Base-by-base conservation (phyloP, 805 yeast species). In the Nakazawaea anatomiae region DNA sequence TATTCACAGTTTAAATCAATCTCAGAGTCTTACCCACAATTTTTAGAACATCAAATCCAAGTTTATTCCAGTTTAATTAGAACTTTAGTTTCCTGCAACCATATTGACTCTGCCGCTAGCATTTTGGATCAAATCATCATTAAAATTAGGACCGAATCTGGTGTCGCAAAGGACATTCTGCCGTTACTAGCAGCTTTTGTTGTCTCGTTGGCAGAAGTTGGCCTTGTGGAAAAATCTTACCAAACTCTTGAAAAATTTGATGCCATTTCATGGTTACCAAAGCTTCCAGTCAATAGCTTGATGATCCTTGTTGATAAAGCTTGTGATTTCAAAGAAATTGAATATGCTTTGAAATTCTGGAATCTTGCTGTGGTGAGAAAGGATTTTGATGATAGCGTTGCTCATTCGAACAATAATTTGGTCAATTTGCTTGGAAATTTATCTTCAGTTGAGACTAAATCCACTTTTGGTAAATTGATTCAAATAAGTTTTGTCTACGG, bases 71-170 rank as follows among this genome's bases (percentile, higher is more conserved):
- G 69, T 42, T 66, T 82, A 52, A 70, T 85, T 36, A 73, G 80
- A 35, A 72, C 83, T 1, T 67, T 85, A 48, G 71, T 81, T 10
- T 67, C 69, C 47, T 76, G 79, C 42, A 77, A 75, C 40, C 77
- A 82, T 55, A 55, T 73, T 38, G 68, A 70, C 7, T 57, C 75
- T 40, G 83, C 89, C 4, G 73, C 85, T 1, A 70, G 75, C 52
- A 74, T 84, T 51, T 66, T 86, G 57, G 87, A 85, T 59, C 68
- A 73, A 40, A 68, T 84, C 5, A 62, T 85, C 41, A 57, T 70
- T 0, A 76, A 77, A 43, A 73, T 72, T 57, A 71, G 70, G 57
- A 58, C 63, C 27, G 64, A 65, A 29, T 42, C 55, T 11, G 55
- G 55, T 38, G 27, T 46, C 46, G 30, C 45, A 39, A 44, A 44